phyloP scores from a whole-genome alignment of 345 rosid species.

The Erysimum cheiranthoides region DNA sequence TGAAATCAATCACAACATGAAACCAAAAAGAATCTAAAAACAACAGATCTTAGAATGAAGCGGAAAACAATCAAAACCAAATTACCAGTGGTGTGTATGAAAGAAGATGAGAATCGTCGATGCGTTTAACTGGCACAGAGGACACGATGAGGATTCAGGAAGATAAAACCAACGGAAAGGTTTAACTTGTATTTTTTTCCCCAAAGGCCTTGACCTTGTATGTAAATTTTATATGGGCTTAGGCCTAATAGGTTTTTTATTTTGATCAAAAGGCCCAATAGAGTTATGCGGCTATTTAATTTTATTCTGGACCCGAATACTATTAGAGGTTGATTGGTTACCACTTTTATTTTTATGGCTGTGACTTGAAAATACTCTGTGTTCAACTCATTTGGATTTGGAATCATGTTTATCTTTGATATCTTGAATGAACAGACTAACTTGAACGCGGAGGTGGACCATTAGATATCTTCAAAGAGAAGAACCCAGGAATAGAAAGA shows the following conservation, averaged over 20 bases:
- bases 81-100: conserved; percentile 28
- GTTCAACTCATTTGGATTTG: not conserved
- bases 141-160: conserved; percentile 25
- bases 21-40: not conserved
- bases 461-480: conserved; percentile 60
- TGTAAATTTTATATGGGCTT: not conserved
- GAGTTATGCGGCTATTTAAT: not conserved
- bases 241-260: conserved; percentile 10
- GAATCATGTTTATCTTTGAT: not conserved
- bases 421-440: conserved; percentile 52
- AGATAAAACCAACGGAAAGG: conserved; percentile 10
- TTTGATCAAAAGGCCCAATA: no score
- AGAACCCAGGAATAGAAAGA: conserved; percentile 45
- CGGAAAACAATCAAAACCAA: not conserved
- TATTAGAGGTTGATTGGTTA: no score
- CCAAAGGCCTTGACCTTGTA: not conserved
- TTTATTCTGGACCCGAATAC: no score
- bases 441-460: conserved; percentile 72
- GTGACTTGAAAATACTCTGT: no score
- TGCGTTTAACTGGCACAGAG: not conserved
- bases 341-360: no score
- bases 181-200: not conserved
- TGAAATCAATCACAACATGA: not conserved
- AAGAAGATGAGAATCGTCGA: conserved; percentile 25
- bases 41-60: conserved; percentile 6